phyloP scores from a whole-genome alignment of 345 rosid species.

The Hypericum androsaemum region DNA sequence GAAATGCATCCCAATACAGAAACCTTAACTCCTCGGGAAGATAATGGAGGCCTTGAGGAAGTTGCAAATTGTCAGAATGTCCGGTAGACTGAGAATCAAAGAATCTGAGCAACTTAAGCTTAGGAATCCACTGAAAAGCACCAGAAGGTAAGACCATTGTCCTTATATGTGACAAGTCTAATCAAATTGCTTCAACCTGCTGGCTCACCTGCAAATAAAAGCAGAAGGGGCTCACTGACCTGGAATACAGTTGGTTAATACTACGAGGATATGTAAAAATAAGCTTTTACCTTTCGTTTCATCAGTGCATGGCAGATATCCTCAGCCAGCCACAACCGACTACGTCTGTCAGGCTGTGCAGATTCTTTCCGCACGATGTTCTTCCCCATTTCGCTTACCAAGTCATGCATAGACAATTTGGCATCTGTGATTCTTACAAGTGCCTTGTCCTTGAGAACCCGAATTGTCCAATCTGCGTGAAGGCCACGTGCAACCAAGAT shows the following conservation, averaged over 20 bases:
- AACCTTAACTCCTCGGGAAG: background rate
- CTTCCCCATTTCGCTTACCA: slow-evolving; percentile 11
- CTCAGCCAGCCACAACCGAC: slow-evolving; percentile 17
- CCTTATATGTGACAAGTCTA: too few species aligned
- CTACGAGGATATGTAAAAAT: background rate
- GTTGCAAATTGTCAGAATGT: background rate
- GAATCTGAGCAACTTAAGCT: background rate
- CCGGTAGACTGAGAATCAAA: background rate
- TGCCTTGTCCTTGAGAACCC: slow-evolving; percentile 18
- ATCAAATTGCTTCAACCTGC: too few species aligned
- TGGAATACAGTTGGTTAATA: background rate
- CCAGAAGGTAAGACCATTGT: background rate
- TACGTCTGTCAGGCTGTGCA: slow-evolving; percentile 6
- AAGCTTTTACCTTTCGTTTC: slow-evolving; percentile 7
- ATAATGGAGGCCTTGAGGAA: background rate
- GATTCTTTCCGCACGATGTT: slow-evolving; percentile 10
- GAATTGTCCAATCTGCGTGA: slow-evolving; percentile 3
- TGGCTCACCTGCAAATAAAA: too few species aligned
- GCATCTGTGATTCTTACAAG: slow-evolving; percentile 10
- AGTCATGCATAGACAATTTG: slow-evolving; percentile 15
- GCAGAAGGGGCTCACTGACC: background rate
- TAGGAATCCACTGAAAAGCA: background rate
- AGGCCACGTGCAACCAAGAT: slow-evolving; percentile 12
- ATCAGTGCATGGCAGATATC: slow-evolving; percentile 8
- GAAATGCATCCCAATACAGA: slow-evolving; percentile 1